These are phyloP conservation scores for Hura crepitans DNA, from an alignment of 441 rosid genomes.

Conservation along the genomic window DNA sequence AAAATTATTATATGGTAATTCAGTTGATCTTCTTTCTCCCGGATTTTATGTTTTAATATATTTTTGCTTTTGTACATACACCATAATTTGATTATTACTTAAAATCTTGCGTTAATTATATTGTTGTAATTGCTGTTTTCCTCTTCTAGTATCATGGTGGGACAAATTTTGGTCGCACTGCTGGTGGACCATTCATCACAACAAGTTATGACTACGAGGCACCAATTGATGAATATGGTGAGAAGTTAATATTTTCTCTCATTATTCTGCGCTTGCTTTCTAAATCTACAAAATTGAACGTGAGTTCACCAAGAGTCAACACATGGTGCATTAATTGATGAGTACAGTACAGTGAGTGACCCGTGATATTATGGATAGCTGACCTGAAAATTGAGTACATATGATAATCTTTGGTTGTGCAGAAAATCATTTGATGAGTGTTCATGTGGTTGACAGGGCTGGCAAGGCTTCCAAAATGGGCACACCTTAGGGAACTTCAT, in stretches of 20 bases:
- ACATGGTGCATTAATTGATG: slow-evolving; percentile 39
- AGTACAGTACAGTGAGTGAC: slow-evolving; percentile 67
- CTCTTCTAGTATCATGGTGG: slow-evolving; percentile 85
- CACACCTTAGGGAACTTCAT: slow-evolving; percentile 88
- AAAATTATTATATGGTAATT: slow-evolving; percentile 87
- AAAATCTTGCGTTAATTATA: background rate
- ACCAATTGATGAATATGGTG: slow-evolving; percentile 96
- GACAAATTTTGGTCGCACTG: slow-evolving; percentile 89
- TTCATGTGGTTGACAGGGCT: slow-evolving; percentile 47
- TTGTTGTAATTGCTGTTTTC: background rate
- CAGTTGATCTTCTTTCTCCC: slow-evolving; percentile 18
- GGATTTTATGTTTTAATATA: background rate
- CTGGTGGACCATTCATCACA: slow-evolving; percentile 95
- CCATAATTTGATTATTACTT: background rate
- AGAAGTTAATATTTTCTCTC: slow-evolving; percentile 25
- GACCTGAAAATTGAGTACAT: background rate
- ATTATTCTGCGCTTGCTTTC: slow-evolving; percentile 8
- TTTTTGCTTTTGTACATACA: background rate
- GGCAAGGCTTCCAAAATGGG: slow-evolving; percentile 94
- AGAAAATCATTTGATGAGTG: slow-evolving; percentile 16
- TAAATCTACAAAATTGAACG: background rate
- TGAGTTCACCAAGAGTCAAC: background rate
- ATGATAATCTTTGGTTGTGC: background rate
- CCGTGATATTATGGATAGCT: background rate
- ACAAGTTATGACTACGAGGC: slow-evolving; percentile 98